Conservation (phyloP, 495 filamentous ascomycete genomes). For the Stereocaulon alpinum region DNA sequence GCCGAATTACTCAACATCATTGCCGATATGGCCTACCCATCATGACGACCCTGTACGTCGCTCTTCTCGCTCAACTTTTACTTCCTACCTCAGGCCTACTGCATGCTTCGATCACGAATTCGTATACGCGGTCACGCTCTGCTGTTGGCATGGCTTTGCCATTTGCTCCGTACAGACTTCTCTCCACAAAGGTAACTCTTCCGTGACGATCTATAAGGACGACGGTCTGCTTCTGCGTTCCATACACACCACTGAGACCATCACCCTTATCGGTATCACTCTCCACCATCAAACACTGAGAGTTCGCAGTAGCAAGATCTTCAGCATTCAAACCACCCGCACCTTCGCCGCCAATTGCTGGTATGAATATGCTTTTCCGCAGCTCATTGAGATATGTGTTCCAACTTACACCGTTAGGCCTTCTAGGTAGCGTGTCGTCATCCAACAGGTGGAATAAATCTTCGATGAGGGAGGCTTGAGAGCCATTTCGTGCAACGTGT, state of each 20-base stretch:
- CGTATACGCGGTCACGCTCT: constrained; percentile 51
- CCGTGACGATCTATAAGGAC: constrained; percentile 68
- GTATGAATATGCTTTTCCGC: constrained; percentile 76
- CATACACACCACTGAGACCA: constrained; percentile 56
- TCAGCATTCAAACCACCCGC: constrained; percentile 42
- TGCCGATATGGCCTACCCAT: no score
- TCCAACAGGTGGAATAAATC: constrained; percentile 61
- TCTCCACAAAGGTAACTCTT: constrained; percentile 69
- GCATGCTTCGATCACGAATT: constrained; percentile 46
- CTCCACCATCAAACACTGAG: constrained; percentile 11
- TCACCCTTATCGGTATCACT: constrained; percentile 19
- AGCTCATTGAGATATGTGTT: constrained; percentile 62
- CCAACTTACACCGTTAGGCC: constrained; percentile 45
- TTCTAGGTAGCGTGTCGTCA: constrained; percentile 57
- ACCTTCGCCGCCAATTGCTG: constrained; percentile 48
- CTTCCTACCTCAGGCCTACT: no score
- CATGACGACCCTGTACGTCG: no score
- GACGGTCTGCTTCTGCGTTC: constrained; percentile 89
- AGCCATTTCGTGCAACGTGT: constrained; percentile 36
- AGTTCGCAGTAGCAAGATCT: constrained; percentile 36
- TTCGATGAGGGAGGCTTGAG: constrained; percentile 58
- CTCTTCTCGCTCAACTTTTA: no score
- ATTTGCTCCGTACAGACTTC: constrained; percentile 65
- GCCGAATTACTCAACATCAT: no score
- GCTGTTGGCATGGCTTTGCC: constrained; percentile 50